Evolutionary conservation across 2,329 filamentous ascomycete species (phyloP), one percentile per base, ranked within the genome.

Genomic region (Erysiphe pulchra): DNA sequence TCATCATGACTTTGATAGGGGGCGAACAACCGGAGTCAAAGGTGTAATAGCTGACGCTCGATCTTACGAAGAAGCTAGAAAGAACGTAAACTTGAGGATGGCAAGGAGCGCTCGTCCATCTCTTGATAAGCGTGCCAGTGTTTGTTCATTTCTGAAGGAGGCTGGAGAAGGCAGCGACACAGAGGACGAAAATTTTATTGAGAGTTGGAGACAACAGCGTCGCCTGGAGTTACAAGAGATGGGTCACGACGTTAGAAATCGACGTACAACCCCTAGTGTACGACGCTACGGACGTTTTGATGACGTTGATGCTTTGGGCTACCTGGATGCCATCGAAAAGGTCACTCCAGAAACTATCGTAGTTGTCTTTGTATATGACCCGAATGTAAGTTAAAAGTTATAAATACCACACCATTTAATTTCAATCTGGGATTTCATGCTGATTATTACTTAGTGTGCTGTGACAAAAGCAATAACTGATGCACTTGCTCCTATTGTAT

Each of bases 251-350:
- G 67, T 75, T 43, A 69, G 70, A 50, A 80, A 68, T 50, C 68
- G 80, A 55, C 73, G 77, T 55, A 78, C 74, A 45, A 87, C 78
- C 59, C 83, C 84, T 0, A 85, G 78, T 54, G 72, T 80, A 51
- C 68, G 81, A 51, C 68, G 78, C 47, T 95, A 80, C 58, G 90
- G 90, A 18, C 72, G 70, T 12, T 65, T 95, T 50, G 79, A 86
- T 50, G 71, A 75, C 48, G 90, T 95, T 1, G 86, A 95, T 65
- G 87, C 84, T 8, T 67, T 80, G 51, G 90, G 86, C 16, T 98
- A 92, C 56, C 70, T 98, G n/a, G 86, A 95, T 61, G 86, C 87
- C 46, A 84, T 95, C 53, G 90, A 98, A 64, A 90, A 84, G 62
- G 83, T 87, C 4, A 69, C 75, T 36, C 63, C 76, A 42, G 81